These are phyloP conservation scores for Aschersonia sp. DNA, from an alignment of 2,329 filamentous ascomycete species.

Conservation along the genomic window DNA sequence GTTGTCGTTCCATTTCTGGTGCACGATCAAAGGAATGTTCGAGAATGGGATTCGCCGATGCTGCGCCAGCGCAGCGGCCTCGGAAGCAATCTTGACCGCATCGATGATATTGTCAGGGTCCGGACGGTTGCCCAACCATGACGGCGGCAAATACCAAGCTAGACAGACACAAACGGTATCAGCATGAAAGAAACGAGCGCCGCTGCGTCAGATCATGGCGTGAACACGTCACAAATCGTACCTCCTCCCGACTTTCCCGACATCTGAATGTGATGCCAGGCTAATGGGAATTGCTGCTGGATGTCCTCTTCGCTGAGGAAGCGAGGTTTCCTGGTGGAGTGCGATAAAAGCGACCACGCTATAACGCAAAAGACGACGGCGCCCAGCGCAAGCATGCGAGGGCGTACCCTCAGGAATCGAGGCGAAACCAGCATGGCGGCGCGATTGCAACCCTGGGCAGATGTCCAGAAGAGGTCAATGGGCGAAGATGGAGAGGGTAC, in stretches of 20 bases:
- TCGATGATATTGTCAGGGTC: constrained; percentile 9
- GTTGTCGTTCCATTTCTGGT: constrained; percentile 10
- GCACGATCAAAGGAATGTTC: constrained; percentile 11
- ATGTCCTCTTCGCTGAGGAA: neutral
- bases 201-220: no score
- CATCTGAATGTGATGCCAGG: constrained; percentile 8
- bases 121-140: constrained; percentile 6
- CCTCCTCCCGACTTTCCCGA: constrained; percentile 8
- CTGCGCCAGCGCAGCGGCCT: constrained; percentile 4
- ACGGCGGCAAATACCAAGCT: constrained; percentile 11
- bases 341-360: constrained; percentile 2
- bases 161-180: neutral
- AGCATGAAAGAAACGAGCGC: neutral
- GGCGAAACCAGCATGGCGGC: constrained; percentile 3
- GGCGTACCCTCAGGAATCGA: constrained; percentile 2
- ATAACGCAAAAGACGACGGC: constrained; percentile 3
- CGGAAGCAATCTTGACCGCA: constrained; percentile 7
- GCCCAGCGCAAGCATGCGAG: neutral
- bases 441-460: neutral
- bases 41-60: constrained; percentile 8
- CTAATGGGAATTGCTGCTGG: constrained; percentile 5
- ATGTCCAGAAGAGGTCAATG: neutral
- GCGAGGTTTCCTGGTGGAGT: neutral
- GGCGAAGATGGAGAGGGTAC: neutral
- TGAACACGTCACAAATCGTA: neutral